Base-by-base conservation (phyloP, 495 filamentous ascomycete species). In the Cenococcum geophilum region DNA sequence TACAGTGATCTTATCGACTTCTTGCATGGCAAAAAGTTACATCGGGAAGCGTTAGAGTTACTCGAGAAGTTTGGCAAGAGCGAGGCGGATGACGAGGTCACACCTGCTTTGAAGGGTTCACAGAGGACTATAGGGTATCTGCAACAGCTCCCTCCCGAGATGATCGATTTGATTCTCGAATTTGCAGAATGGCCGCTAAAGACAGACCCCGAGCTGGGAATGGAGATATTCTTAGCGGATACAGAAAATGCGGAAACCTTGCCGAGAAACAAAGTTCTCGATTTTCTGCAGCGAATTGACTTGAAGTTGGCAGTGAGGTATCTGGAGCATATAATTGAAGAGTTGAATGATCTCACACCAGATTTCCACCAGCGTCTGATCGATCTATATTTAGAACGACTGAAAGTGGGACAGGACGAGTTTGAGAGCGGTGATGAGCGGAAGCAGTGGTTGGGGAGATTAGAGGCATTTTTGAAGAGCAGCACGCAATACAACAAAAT, bases 1-100 rank as follows among this genome's bases (percentile, higher is more conserved):
- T 96, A 96, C 72, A 90, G 87, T 57, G 93, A 97, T 71, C 77
- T 99, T 0, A 92, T 99, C 32, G 92, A 99, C 68, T 99, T 99
- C 71, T 85, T 96, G 61, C 89, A 93, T 65, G 92, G 93, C 57
- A 97, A 97, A 77, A 92, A 86, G 71, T 81, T 97, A 12, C 93
- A 99, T 71, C 84, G 86, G 18, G 85, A 92, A 62, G 93, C 95
- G 0, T 77, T 99, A 23, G 87, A 91, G 54, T 74, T 97, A 34
- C 78, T 99, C 18, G 77, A 82, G 54, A 86, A 84, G 49, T 97
- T 97, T 71, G 93, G 95, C 12, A 82, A 87, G 58, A 81, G 81
- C 8, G 82, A 89, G 10, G 77, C 84, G 16, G 82, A 81, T 25
- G 81, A 85, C 45, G 78, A 83, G 47, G 78, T 80, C 2, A 80